Evolutionary conservation across 140 eudicot species (phyloP).

Genomic region (Oenanthe javanica): DNA sequence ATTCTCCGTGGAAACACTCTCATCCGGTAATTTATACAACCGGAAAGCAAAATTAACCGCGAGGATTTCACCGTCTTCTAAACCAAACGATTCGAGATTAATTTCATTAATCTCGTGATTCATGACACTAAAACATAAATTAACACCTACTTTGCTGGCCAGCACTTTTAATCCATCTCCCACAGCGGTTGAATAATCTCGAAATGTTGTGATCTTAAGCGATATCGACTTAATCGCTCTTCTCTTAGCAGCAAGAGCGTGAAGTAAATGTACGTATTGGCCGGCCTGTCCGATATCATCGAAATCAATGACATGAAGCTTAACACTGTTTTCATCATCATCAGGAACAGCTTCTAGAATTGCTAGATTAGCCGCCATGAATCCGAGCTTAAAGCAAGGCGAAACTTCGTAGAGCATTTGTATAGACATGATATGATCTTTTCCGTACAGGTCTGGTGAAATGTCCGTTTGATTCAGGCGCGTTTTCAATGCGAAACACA

Average conservation of each 20-base stretch:
- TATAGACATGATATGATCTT: conserved; percentile 45
- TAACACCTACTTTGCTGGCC: conserved; percentile 37
- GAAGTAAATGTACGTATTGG: conserved; percentile 63
- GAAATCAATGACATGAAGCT: conserved; percentile 69
- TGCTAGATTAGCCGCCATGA: conserved; percentile 68
- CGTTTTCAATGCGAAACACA: conserved; percentile 53
- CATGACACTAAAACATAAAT: conserved; percentile 22
- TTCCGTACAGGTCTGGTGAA: conserved; percentile 39
- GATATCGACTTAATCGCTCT: conserved; percentile 10
- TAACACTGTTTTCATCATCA: conserved; percentile 12
- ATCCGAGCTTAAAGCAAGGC: conserved; percentile 74
- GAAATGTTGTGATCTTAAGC: conserved; percentile 50
- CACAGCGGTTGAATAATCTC: conserved; percentile 30
- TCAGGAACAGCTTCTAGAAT: conserved; percentile 38
- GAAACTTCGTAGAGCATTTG: conserved; percentile 56
- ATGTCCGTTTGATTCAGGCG: conserved; percentile 35
- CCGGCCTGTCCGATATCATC: conserved; percentile 78
- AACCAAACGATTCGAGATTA: conserved; percentile 28
- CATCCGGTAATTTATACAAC: conserved; percentile 66
- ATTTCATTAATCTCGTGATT: conserved; percentile 31
- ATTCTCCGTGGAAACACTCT: conserved; percentile 96
- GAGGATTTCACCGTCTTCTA: conserved; percentile 42
- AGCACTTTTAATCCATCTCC: conserved; percentile 33
- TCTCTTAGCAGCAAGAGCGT: conserved; percentile 46
- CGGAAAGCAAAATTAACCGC: conserved; percentile 72